A percentile compares a stretch with the other conserved stretches of the same genome.
Conservation (phyloP, 2,329 filamentous ascomycete species). For the Lachnellula cervina region DNA sequence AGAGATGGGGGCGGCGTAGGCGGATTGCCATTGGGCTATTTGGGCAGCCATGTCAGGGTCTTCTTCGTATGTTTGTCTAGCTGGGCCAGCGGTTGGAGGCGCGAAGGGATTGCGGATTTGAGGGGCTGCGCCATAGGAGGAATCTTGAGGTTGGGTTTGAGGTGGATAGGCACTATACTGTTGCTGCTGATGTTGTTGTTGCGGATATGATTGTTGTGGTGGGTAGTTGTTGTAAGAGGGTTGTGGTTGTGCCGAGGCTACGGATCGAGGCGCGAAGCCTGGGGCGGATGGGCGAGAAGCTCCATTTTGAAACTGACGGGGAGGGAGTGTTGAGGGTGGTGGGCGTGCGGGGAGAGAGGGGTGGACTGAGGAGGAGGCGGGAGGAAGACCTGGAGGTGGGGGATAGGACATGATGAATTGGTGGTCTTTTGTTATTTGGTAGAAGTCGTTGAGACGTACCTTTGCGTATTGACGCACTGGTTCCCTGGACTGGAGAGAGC, state of each 20-base stretch:
- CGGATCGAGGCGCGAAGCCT: conserved; percentile 55
- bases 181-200: conserved; percentile 22
- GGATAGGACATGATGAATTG: conserved; percentile 78
- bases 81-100: conserved; percentile 41
- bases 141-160: conserved; percentile 20
- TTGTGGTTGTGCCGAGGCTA: conserved; percentile 40
- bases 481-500: not conserved
- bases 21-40: conserved; percentile 92
- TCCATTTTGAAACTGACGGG: conserved; percentile 24
- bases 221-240: conserved; percentile 20
- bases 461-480: conserved; percentile 30
- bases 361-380: conserved; percentile 38
- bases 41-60: conserved; percentile 84
- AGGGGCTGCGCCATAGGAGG: conserved; percentile 50
- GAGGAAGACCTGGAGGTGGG: conserved; percentile 70
- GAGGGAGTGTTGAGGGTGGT: conserved; percentile 47
- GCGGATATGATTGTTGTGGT: conserved; percentile 27
- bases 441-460: conserved; percentile 33
- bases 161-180: conserved; percentile 18
- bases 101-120: conserved; percentile 81
- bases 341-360: conserved; percentile 75
- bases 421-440: conserved; percentile 27
- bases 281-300: conserved; percentile 24
- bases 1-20: conserved; percentile 68
- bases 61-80: conserved; percentile 39